Evolutionary conservation across 805 yeast species (phyloP), one percentile per base, ranked within the genome.

Genomic region (Cyberlindnera meyerae): DNA sequence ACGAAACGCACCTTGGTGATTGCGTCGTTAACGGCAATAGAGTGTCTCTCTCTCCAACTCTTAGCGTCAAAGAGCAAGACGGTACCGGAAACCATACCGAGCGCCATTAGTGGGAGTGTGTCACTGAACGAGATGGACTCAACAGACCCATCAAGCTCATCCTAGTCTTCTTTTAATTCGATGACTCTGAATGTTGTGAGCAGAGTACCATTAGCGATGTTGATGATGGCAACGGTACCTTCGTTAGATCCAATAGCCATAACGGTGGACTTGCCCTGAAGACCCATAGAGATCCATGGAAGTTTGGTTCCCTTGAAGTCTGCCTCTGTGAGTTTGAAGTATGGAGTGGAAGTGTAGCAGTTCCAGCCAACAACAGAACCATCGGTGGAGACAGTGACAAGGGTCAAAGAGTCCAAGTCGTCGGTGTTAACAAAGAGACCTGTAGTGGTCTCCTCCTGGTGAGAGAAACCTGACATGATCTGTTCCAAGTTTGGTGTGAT

Each of bases 341-440:
- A 70, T 25, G 77, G 76, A 31, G 75, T 77, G 21, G 79, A 79
- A 5, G 90, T 79, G 65, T 76, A 89, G 39, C 89, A 84, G 55
- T 88, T 86, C 97, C 97, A 90, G 40, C 79, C 79, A 39, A 89
- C 79, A 24, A 93, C 74, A 5, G 86, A 67, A 20, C 95, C 88
- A 61, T 93, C 97, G 44, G 87, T 89, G 16, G 95, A 78, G 15
- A 78, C 66, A 1, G 95, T 83, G 12, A 87, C 73, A 41, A 93
- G 68, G 18, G 77, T 69, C 46, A 86, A 65, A 26, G 69, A 68
- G 44, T 76, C 78, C 49, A 76, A 73, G 45, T 71, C 77, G 31
- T 68, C 71, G 18, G 67, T 57, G 48, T 81, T 74, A 29, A 82
- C 73, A 57, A 93, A 93, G 13, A 66, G 70, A 37, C 96, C 97